Percentiles rank a stretch among this genome's conserved stretches.
These are phyloP conservation scores for Amoebophrya sp. DNA, from an alignment of 169 alveolate species.

Conservation along the genomic window DNA sequence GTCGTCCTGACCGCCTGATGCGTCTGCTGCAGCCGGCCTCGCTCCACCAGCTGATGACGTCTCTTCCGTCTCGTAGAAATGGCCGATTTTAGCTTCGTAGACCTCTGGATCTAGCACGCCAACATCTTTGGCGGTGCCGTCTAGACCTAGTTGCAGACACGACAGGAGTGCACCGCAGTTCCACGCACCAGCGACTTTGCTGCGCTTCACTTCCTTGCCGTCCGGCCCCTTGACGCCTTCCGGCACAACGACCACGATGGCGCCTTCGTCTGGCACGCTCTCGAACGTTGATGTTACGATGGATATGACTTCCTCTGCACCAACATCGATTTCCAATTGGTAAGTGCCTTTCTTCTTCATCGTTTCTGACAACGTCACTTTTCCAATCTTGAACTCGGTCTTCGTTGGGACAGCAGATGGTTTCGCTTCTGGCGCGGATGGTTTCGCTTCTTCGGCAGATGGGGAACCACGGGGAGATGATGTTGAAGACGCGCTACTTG, in stretches of 20 bases:
- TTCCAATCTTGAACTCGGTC: not conserved
- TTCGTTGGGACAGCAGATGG: not conserved
- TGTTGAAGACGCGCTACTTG: not conserved
- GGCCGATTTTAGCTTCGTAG: not conserved
- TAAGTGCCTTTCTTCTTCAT: conserved; percentile 9
- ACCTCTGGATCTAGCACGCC: not conserved
- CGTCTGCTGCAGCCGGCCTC: no score
- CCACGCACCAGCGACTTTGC: not conserved
- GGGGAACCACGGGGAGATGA: no score
- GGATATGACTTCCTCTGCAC: not conserved
- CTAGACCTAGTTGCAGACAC: not conserved
- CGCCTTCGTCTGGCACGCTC: not conserved
- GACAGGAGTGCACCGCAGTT: not conserved
- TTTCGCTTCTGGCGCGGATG: no score
- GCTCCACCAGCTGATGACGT: not conserved
- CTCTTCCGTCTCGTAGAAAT: not conserved
- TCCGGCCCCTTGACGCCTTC: not conserved
- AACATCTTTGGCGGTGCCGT: not conserved
- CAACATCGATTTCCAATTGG: not conserved
- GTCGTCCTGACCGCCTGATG: no score
- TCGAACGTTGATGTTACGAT: not conserved
- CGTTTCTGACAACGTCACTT: not conserved
- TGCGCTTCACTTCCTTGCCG: not conserved
- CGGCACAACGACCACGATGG: not conserved
- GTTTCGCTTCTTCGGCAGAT: no score